Conservation (phyloP, 2,329 filamentous ascomycete genomes). For the Trichophyton mentagrophytes region DNA sequence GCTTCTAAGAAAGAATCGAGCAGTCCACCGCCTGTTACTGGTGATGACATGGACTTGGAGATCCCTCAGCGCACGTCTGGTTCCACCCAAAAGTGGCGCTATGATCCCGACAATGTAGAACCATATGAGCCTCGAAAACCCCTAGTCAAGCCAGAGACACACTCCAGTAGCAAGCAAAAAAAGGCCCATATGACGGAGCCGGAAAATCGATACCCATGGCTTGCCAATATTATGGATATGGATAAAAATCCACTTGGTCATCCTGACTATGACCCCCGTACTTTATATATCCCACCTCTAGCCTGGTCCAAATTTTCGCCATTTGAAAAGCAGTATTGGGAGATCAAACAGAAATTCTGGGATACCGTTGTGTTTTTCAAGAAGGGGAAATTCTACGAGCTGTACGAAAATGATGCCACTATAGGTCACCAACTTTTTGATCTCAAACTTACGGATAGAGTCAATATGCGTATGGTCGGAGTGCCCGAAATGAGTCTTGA, state of each 20-base stretch:
- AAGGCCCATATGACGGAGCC: slow-evolving; percentile 75
- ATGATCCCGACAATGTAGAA: slow-evolving; percentile 48
- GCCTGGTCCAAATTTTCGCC: slow-evolving; percentile 77
- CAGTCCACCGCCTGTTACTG: slow-evolving; percentile 34
- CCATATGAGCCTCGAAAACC: slow-evolving; percentile 37
- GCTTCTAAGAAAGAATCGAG: slow-evolving; percentile 24
- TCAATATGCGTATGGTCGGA: slow-evolving; percentile 99
- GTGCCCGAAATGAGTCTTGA: slow-evolving; percentile 93
- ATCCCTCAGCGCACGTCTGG: slow-evolving; percentile 46
- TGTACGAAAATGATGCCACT: slow-evolving; percentile 95
- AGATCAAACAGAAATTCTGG: slow-evolving; percentile 96
- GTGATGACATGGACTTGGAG: slow-evolving; percentile 40
- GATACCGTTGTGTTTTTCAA: slow-evolving; percentile 99
- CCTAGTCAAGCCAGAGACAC: slow-evolving; percentile 18
- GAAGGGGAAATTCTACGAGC: slow-evolving; percentile 97
- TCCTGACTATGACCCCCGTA: slow-evolving; percentile 81
- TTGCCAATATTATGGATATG: slow-evolving; percentile 72
- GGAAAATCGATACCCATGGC: slow-evolving; percentile 77
- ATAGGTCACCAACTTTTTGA: slow-evolving; percentile 95
- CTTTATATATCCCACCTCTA: slow-evolving; percentile 72
- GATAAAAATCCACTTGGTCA: slow-evolving; percentile 66
- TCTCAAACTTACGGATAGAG: slow-evolving; percentile 89
- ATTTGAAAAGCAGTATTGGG: slow-evolving; percentile 98
- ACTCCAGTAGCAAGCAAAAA: slow-evolving; percentile 27
- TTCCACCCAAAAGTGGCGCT: slow-evolving; percentile 72